These are phyloP conservation scores for Chytridium lagenaria DNA, from an alignment of 371 early-diverging fungal species.

Conservation along the genomic window DNA sequence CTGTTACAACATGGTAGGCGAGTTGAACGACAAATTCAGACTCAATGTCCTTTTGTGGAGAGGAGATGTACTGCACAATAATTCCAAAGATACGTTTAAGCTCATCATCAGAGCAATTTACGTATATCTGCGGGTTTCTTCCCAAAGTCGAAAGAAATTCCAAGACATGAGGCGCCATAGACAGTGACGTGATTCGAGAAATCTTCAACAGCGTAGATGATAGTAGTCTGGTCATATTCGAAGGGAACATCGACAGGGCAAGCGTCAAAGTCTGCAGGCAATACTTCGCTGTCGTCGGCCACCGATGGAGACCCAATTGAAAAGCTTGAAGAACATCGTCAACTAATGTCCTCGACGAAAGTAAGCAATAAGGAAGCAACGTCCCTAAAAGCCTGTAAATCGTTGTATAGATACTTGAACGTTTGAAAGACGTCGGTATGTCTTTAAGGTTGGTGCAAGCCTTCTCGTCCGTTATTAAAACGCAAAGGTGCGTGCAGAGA, in stretches of 20 bases:
- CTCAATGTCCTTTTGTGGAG: conserved; percentile 24
- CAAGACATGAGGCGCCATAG: conserved; percentile 84
- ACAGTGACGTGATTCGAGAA: conserved; percentile 82
- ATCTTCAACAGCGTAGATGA: conserved; percentile 75
- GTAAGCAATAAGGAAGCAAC: conserved; percentile 76
- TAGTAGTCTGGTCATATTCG: conserved; percentile 72
- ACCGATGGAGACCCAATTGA: conserved; percentile 76
- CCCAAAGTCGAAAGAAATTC: conserved; percentile 89
- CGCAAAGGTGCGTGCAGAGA: conserved; percentile 61
- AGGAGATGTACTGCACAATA: conserved; percentile 86
- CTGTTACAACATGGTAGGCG: conserved; percentile 81
- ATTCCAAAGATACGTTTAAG: conserved; percentile 91
- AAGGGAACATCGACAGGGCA: conserved; percentile 84
- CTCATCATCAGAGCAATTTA: conserved; percentile 83
- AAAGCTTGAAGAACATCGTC: conserved; percentile 81
- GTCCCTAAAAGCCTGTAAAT: conserved; percentile 72
- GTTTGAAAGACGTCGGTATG: conserved; percentile 62
- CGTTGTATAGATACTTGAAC: conserved; percentile 67
- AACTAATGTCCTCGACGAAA: conserved; percentile 70
- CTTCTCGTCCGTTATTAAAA: conserved; percentile 51
- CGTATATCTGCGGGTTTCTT: conserved; percentile 77
- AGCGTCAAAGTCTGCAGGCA: conserved; percentile 86
- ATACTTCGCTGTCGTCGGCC: conserved; percentile 73
- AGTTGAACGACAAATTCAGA: conserved; percentile 81
- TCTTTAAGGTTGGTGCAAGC: conserved; percentile 61